Base-by-base conservation (phyloP, 2,329 filamentous ascomycete species). In the Orbilia javanica region DNA sequence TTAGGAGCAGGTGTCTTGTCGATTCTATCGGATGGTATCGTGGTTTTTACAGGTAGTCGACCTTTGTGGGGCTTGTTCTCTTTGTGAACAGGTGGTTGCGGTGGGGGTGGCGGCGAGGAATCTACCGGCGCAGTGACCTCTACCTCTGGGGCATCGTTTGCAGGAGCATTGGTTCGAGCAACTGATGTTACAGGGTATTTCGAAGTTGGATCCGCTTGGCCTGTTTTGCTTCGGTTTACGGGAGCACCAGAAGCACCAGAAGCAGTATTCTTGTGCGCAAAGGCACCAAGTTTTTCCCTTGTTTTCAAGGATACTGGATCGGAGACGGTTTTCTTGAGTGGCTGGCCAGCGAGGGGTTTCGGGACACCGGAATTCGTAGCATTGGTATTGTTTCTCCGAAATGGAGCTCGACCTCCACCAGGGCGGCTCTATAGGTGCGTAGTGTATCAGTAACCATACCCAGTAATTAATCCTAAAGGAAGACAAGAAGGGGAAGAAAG, bases 321-420 rank as follows among this genome's bases (percentile, higher is more conserved):
- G 3, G 74, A 78, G 34, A 67, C 53, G 31, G 53, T 63, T 57
- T 78, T 78, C 74, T 78, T 78, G 27, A 78, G 62, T 48, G 74
- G 74, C 42, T 78, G 74, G 53, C 74, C 74, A 42, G 74, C 74
- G 67, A 78, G 74, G 15, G 74, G 65, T 50, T 78, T 78, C 4
- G 74, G 74, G 46, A 78, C 52, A 11, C 62, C 48, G 31, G 55
- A 72, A 34, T 64, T 72, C 0, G 52, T 62, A 48, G 62, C 68
- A 50, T 77, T 77, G 44, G 74, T 78, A 60, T 78, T 63, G 36
- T 78, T 46, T 52, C 74, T 53, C 34, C 74, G 36, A 29, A 78
- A 78, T 15, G 31, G 18, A 11, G 11, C 18, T 7, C 31, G 53
- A 8, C 34, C 34, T 39, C 34, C 67, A 44, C 18, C 62, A 36